Conservation (phyloP, 106 monocot genomes). For the Cymbidium sinense region DNA sequence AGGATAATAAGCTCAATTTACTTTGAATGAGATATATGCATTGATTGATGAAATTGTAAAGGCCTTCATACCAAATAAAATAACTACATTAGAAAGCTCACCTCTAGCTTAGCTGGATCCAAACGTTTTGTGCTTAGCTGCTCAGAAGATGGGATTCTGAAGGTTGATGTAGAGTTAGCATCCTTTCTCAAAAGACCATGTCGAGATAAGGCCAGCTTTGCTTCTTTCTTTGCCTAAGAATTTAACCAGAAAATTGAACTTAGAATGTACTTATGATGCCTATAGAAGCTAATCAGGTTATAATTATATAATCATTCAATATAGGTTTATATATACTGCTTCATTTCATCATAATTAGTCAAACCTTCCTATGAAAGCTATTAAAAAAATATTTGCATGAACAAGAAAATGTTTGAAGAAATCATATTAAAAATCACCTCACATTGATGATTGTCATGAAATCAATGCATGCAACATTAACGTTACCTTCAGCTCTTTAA, state of each 20-base stretch:
- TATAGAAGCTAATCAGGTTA: not conserved
- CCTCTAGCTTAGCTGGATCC: conserved; percentile 84
- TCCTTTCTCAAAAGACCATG: conserved; percentile 58
- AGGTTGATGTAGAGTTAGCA: conserved; percentile 27
- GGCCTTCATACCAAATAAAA: not conserved
- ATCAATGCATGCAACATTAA: not conserved
- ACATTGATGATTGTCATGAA: not conserved
- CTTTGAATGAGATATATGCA: not conserved
- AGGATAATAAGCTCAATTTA: not conserved
- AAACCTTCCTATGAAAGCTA: not conserved
- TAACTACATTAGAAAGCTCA: conserved; percentile 11
- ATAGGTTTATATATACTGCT: not conserved
- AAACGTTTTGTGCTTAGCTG: conserved; percentile 67
- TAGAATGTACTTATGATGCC: not conserved
- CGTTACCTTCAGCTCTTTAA: conserved; percentile 78
- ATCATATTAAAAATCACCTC: not conserved
- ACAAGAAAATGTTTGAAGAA: not conserved
- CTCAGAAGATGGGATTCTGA: conserved; percentile 71
- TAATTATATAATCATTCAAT: not conserved
- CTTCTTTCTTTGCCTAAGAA: conserved; percentile 67
- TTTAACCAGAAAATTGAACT: not conserved
- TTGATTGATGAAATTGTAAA: not conserved
- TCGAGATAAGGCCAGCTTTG: conserved; percentile 49
- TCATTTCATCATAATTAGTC: not conserved
- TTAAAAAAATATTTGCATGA: not conserved